These are phyloP conservation scores for Talaromyces sp. DNA, from an alignment of 2,329 filamentous ascomycete genomes.

Conservation along the genomic window DNA sequence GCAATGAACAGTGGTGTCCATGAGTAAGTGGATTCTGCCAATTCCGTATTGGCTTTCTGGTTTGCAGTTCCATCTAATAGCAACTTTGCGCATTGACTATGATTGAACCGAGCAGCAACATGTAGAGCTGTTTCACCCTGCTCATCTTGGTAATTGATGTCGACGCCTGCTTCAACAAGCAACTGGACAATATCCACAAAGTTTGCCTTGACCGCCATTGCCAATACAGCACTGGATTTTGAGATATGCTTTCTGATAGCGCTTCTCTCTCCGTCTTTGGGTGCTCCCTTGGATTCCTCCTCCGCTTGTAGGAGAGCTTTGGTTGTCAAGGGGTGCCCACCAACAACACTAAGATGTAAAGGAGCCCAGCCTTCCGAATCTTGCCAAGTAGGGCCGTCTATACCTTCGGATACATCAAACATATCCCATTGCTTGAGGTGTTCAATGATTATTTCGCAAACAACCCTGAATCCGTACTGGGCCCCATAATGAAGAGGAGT, in stretches of 20 bases:
- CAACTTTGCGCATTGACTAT: constrained; percentile 73
- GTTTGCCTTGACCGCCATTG: constrained; percentile 83
- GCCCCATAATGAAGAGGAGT: constrained; percentile 90
- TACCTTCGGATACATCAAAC: constrained; percentile 78
- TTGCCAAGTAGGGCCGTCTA: constrained; percentile 86
- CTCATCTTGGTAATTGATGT: constrained; percentile 90
- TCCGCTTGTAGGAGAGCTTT: constrained; percentile 76
- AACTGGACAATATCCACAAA: constrained; percentile 80
- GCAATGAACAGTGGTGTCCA: constrained; percentile 97
- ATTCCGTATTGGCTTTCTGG: constrained; percentile 72
- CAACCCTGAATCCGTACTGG: constrained; percentile 88
- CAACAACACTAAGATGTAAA: constrained; percentile 86
- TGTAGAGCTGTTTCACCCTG: constrained; percentile 89
- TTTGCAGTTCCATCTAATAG: constrained; percentile 67
- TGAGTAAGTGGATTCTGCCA: constrained; percentile 77
- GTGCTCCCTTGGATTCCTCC: constrained; percentile 59
- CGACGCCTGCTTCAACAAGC: constrained; percentile 82
- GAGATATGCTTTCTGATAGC: constrained; percentile 67
- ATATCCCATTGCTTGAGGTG: constrained; percentile 87
- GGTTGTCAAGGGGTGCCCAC: constrained; percentile 83
- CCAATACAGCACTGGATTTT: constrained; percentile 82
- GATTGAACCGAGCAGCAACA: constrained; percentile 83
- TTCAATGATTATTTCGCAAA: constrained; percentile 81
- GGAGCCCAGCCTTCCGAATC: constrained; percentile 89
- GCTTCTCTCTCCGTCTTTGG: constrained; percentile 48